phyloP scores from a whole-genome alignment of 371 early-diverging fungal genomes.

The Cokeromyces recurvatus region DNA sequence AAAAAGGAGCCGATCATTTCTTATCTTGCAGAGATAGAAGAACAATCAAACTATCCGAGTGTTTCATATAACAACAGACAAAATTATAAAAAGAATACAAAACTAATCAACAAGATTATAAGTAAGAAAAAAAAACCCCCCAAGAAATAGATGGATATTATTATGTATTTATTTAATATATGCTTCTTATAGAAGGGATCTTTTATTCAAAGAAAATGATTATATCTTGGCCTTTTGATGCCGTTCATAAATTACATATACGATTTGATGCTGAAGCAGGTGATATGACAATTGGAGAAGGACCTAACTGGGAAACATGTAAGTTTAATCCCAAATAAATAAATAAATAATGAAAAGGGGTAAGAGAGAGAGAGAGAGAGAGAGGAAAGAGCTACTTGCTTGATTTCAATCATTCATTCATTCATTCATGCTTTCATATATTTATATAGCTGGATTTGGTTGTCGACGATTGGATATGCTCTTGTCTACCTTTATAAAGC shows the following conservation, averaged over 20 bases:
- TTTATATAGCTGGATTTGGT: slow-evolving; percentile 18
- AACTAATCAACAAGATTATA: neutral
- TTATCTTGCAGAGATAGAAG: slow-evolving; percentile 6
- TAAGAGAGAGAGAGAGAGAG: neutral
- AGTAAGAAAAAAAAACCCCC: slow-evolving; percentile 7
- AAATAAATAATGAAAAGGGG: neutral
- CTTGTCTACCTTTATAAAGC: slow-evolving; percentile 19
- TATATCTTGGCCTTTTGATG: slow-evolving; percentile 22
- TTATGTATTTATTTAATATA: neutral
- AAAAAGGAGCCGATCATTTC: slow-evolving; percentile 12
- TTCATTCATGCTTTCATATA: too few relatives aligned
- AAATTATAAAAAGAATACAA: neutral
- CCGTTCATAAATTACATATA: slow-evolving; percentile 22
- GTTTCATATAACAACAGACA: too few relatives aligned
- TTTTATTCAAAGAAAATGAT: slow-evolving; percentile 7
- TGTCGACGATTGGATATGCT: slow-evolving; percentile 11
- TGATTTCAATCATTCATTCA: neutral
- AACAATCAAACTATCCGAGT: too few relatives aligned
- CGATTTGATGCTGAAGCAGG: slow-evolving; percentile 14
- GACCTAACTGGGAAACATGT: slow-evolving; percentile 12
- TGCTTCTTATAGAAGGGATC: neutral
- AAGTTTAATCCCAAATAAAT: too few relatives aligned
- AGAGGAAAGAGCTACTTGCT: neutral
- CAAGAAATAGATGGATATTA: too few relatives aligned
- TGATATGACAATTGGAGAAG: slow-evolving; percentile 16